Base-by-base conservation (phyloP, 345 rosid species). In the Punica granatum region DNA sequence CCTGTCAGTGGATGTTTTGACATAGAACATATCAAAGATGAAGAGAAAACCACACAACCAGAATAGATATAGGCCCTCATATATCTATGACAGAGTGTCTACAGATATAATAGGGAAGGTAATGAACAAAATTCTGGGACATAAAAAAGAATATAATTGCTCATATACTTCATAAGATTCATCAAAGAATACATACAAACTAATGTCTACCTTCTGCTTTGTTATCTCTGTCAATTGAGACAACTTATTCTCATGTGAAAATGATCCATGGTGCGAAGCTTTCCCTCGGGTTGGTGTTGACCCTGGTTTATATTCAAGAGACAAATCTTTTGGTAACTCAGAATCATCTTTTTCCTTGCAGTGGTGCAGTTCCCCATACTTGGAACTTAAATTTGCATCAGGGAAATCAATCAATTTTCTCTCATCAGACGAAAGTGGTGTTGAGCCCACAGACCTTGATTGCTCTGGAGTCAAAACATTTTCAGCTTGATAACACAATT, bases 401-500 rank as follows among this genome's bases (percentile, higher is more conserved):
- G 72, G 76, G 74, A 59, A 70, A 77, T 75, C 73, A 70, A 60
- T 72, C 35, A 69, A 61, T 32, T 77, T 74, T 66, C 73, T 73
- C 64, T 69, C 78, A 25, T 72, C 63, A 19, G 73, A 36, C 1
- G 68, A 70, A 23, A 76, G 63, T 67, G 72, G 61, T 54, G 63
- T 44, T 70, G 80, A 66, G 54, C 60, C 79, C 73, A 70, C 39
- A 70, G 42, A 67, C 41, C 72, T 78, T 62, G n/a, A 71, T 75
- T 72, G 61, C 65, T 68, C 72, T 60, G 70, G 60, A 66, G 67
- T 41, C 65, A 18, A n/a, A 30, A 18, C n/a, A 28, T 23, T 74
- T 56, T 71, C 81, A 60, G 74, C 78, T 73, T 77, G 69, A 60
- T 60, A 21, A 64, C 73, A 78, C 67, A 83, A 74, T 53, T 85